Evolutionary conservation across 139 green algal species (phyloP), one percentile per base, ranked within the genome.

Genomic region (Zygnema cylindricum): DNA sequence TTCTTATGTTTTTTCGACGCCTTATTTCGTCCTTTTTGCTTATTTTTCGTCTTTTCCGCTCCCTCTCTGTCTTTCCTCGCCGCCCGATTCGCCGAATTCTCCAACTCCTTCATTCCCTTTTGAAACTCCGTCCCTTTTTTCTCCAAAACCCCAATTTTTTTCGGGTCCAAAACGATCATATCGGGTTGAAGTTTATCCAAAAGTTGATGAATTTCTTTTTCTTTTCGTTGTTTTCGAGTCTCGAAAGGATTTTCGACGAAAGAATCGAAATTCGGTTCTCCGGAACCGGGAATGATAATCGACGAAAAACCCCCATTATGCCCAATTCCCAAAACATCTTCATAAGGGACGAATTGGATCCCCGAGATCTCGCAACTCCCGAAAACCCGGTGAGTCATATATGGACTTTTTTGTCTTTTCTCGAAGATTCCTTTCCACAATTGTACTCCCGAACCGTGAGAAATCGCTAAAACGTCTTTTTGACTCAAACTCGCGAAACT

Each of bases 191-290:
- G 93, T 94, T 99, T 99, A 93, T 99, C 98, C 85, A 99, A 92
- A 92, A 99, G 94, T 84, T 92, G n/a, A n/a, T 93, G 90, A 41
- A 99, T 96, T 92, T 99, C 98, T 42, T 91, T 88, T 93, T 98
- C 96, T 16, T 93, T 94, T n/a, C 96, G 92, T 90, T 97, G 94
- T 77, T 94, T 94, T 42, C 43, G 87, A n/a, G 84, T 95, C 76
- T 96, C 90, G 92, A 95, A 98, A 23, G 97, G 97, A 92, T 99
- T 97, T 16, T 95, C 97, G 79, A 99, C 97, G 40, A 96, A 96
- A 1, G 95, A 96, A 94, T 99, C 98, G 91, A 96, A 98, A 95
- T 99, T 99, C 38, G 98, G 96, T 93, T 99, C 97, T 1, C 97
- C 97, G 77, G 93, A 88, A 55, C 97, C 97, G 1, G 97, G 97